Percentiles rank a stretch among this genome's conserved stretches.
Evolutionary conservation across 495 filamentous ascomycete genomes (phyloP).

Genomic region (Penicillium longicatenatum): DNA sequence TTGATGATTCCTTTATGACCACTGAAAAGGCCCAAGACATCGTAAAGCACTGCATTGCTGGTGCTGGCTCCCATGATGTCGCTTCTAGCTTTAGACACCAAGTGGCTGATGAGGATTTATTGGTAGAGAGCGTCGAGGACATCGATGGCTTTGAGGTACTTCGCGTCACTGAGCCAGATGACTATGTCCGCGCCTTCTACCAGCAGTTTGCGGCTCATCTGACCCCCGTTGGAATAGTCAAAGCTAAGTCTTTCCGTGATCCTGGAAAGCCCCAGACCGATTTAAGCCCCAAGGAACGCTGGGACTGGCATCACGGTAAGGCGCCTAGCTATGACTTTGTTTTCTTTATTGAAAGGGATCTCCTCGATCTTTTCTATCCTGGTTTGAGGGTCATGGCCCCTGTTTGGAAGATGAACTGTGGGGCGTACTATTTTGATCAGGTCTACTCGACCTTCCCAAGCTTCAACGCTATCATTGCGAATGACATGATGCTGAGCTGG

Average conservation of each 20-base stretch:
- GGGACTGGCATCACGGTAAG: constrained; percentile 27
- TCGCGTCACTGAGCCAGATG: constrained; percentile 41
- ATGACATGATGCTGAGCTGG: constrained; percentile 71
- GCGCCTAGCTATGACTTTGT: constrained; percentile 45
- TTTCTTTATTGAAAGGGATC: constrained; percentile 68
- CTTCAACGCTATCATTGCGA: constrained; percentile 64
- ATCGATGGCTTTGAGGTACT: constrained; percentile 60
- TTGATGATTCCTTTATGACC: background rate
- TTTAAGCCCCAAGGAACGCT: constrained; percentile 43
- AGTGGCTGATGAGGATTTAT: constrained; percentile 24
- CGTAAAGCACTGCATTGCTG: constrained; percentile 45
- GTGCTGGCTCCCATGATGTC: constrained; percentile 42
- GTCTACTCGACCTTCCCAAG: constrained; percentile 55
- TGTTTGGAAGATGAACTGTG: constrained; percentile 64
- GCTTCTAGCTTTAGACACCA: constrained; percentile 31
- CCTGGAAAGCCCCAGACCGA: constrained; percentile 43
- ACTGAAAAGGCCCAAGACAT: constrained; percentile 40
- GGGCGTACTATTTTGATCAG: constrained; percentile 61
- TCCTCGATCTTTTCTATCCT: constrained; percentile 61
- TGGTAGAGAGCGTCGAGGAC: constrained; percentile 39
- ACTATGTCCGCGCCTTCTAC: constrained; percentile 48
- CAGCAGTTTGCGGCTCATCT: constrained; percentile 31
- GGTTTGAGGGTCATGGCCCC: constrained; percentile 75
- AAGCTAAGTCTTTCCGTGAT: constrained; percentile 44
- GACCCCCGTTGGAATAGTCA: constrained; percentile 45